Conservation (phyloP, 2,329 filamentous ascomycete genomes). For the Sporothrix brunneoviolacea region DNA sequence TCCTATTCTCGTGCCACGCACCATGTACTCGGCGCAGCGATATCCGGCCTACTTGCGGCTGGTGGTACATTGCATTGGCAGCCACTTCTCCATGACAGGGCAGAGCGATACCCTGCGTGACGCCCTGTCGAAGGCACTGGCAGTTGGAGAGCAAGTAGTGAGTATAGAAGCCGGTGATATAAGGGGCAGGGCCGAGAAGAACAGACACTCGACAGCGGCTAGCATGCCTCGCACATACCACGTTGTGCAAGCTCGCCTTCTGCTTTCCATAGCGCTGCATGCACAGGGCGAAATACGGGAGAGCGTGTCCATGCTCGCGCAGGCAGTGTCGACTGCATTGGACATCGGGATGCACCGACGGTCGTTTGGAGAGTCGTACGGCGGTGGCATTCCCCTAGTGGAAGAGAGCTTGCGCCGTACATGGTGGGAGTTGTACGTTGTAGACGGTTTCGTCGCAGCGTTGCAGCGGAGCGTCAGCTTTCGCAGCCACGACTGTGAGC, state of each 20-base stretch:
- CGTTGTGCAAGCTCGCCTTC: neutral
- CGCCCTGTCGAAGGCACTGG: neutral
- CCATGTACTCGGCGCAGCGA: neutral
- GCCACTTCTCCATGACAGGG: neutral
- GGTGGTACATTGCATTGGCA: neutral
- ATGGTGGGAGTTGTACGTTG: constrained; percentile 1
- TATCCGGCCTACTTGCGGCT: neutral
- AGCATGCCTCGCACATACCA: too few species aligned
- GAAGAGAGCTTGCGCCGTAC: neutral
- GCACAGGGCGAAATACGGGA: neutral
- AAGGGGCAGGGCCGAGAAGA: too few species aligned
- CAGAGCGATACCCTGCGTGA: neutral
- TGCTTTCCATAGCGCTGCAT: neutral
- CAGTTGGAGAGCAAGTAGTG: too few species aligned
- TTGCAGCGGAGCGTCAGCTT: neutral
- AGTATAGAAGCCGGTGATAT: too few species aligned
- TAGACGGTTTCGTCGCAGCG: neutral
- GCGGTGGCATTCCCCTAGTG: neutral
- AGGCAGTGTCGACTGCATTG: neutral
- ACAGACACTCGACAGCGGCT: too few species aligned
- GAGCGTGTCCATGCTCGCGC: neutral
- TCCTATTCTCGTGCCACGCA: neutral
- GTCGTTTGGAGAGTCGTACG: neutral
- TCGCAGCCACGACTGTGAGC: neutral
- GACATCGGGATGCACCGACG: neutral